Percentiles rank a stretch among this genome's conserved stretches.
These are phyloP conservation scores for Periconia sp. DNA, from an alignment of 2,329 filamentous ascomycete genomes.

Conservation along the genomic window DNA sequence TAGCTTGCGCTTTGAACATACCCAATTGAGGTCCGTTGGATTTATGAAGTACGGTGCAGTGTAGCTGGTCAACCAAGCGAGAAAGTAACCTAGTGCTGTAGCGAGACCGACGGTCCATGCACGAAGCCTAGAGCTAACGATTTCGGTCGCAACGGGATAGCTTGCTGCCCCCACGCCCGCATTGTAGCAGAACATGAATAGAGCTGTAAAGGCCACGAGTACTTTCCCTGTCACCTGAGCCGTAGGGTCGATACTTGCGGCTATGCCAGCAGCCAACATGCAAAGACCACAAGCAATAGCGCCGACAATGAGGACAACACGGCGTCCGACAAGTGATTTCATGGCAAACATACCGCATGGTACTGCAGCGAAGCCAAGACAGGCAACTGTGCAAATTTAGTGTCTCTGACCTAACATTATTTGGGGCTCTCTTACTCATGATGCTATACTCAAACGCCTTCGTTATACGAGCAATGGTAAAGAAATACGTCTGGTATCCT, in stretches of 20 bases:
- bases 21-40: conserved; percentile 44
- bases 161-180: conserved; percentile 40
- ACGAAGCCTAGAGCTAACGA: conserved; percentile 40
- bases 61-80: conserved; percentile 45
- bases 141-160: conserved; percentile 38
- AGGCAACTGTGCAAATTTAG: no score
- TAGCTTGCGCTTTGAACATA: conserved; percentile 31
- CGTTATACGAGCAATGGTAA: conserved; percentile 26
- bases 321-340: conserved; percentile 54
- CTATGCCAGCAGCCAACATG: conserved; percentile 54
- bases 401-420: no score
- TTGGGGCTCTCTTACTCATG: no score
- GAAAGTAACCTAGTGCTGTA: conserved; percentile 42
- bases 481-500: conserved; percentile 57
- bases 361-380: conserved; percentile 56
- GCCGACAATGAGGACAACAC: conserved; percentile 56
- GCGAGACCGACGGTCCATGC: conserved; percentile 45
- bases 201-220: conserved; percentile 41
- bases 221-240: conserved; percentile 29
- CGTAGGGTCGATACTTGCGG: conserved; percentile 27
- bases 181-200: conserved; percentile 47
- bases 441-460: conserved; percentile 57
- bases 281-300: conserved; percentile 52
- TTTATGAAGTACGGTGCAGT: conserved; percentile 50
- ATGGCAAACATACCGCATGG: conserved; percentile 58